phyloP scores from a whole-genome alignment of 148 eudicot genomes.

The Persicaria tinctoria region DNA sequence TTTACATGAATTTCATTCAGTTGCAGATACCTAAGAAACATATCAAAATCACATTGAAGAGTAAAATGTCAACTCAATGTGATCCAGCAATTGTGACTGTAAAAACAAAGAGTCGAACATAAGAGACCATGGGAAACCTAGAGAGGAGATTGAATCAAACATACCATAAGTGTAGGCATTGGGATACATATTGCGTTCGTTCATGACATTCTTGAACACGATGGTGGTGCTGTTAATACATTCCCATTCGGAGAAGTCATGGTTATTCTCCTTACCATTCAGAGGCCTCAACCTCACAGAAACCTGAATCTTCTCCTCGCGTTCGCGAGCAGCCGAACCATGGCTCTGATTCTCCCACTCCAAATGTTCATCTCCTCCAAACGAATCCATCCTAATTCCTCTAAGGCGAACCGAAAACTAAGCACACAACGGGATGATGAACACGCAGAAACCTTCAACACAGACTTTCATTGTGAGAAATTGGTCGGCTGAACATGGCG shows the following conservation, averaged over 20 bases:
- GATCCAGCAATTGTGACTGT: background rate
- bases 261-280: conserved; percentile 46
- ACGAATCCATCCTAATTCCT: background rate
- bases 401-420: background rate
- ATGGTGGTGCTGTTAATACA: conserved; percentile 55
- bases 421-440: background rate
- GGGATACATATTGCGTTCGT: conserved; percentile 49
- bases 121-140: background rate
- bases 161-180: conserved; percentile 65
- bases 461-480: background rate
- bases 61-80: background rate
- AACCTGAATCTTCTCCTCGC: conserved; percentile 67
- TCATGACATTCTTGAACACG: conserved; percentile 45
- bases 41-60: background rate
- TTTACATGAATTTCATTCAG: too few relatives aligned
- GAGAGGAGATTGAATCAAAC: background rate
- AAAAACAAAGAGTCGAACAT: background rate
- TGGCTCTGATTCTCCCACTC: conserved; percentile 24
- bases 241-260: conserved; percentile 76
- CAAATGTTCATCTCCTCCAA: conserved; percentile 26
- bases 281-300: conserved; percentile 79
- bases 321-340: conserved; percentile 16
- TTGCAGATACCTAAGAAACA: background rate
- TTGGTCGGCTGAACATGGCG: background rate
- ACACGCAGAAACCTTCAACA: background rate